Evolutionary conservation across 2,329 filamentous ascomycete genomes (phyloP).

Genomic region (Pseudogymnoascus sp.): DNA sequence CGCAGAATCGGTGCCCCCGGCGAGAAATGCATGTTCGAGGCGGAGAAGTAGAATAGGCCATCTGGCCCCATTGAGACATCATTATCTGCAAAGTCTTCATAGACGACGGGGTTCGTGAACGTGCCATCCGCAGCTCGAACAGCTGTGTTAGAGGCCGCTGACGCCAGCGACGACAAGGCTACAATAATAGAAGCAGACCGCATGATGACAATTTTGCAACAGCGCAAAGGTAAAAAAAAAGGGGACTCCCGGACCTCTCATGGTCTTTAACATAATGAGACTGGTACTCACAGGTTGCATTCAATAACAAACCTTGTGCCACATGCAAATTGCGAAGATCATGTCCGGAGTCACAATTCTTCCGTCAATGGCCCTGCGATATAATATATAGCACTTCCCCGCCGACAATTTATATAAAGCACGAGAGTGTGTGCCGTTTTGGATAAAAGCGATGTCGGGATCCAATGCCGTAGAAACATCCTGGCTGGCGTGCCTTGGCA

Average conservation of each 20-base stretch:
- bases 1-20: conserved; percentile 48
- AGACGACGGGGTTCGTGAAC: conserved; percentile 44
- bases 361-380: background rate
- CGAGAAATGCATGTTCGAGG: conserved; percentile 49
- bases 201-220: background rate
- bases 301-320: background rate
- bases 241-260: background rate
- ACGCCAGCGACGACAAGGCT: background rate
- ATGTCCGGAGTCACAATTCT: background rate
- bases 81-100: conserved; percentile 47
- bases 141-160: background rate
- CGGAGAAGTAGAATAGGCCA: conserved; percentile 42
- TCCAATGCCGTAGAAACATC: background rate
- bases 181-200: background rate
- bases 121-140: background rate
- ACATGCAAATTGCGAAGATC: background rate
- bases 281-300: background rate
- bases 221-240: background rate
- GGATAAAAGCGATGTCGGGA: background rate
- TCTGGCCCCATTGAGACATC: conserved; percentile 46
- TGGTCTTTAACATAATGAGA: background rate
- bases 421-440: background rate
- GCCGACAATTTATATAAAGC: background rate
- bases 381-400: background rate
- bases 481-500: conserved; percentile 4